phyloP scores from a whole-genome alignment of 2,329 filamentous ascomycete genomes.

The Davidsoniella neocaledoniae region DNA sequence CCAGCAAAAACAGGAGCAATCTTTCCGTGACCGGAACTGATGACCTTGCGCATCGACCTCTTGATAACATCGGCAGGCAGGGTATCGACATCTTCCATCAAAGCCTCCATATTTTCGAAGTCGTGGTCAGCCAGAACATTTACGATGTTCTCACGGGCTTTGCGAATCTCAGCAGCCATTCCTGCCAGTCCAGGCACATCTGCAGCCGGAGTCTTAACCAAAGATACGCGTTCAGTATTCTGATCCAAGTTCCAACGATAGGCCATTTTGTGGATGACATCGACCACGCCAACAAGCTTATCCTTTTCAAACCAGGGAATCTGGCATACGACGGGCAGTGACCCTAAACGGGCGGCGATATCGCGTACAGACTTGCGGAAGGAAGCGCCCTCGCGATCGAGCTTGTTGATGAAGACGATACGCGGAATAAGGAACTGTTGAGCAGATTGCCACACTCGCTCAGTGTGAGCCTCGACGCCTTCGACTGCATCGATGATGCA shows the following conservation, averaged over 20 bases:
- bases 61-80: constrained; percentile 53
- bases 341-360: constrained; percentile 60
- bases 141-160: constrained; percentile 60
- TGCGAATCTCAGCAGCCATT: constrained; percentile 44
- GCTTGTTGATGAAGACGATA: constrained; percentile 61
- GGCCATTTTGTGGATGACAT: constrained; percentile 60
- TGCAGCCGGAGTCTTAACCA: constrained; percentile 20
- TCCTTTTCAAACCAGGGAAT: constrained; percentile 88
- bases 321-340: constrained; percentile 82
- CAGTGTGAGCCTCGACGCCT: constrained; percentile 90
- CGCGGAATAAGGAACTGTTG: constrained; percentile 72
- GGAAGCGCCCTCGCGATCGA: constrained; percentile 59
- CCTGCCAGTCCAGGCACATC: neutral
- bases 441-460: constrained; percentile 88
- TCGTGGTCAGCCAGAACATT: constrained; percentile 81
- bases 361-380: constrained; percentile 79
- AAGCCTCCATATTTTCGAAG: constrained; percentile 69
- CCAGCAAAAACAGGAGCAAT: constrained; percentile 80
- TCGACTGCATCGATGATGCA: constrained; percentile 86
- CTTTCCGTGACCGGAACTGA: constrained; percentile 50
- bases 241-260: constrained; percentile 45
- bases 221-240: constrained; percentile 23
- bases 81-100: constrained; percentile 61
- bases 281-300: constrained; percentile 66
- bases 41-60: constrained; percentile 54